phyloP scores from a whole-genome alignment of 2,329 filamentous ascomycete species.

The Aspergillus persii region DNA sequence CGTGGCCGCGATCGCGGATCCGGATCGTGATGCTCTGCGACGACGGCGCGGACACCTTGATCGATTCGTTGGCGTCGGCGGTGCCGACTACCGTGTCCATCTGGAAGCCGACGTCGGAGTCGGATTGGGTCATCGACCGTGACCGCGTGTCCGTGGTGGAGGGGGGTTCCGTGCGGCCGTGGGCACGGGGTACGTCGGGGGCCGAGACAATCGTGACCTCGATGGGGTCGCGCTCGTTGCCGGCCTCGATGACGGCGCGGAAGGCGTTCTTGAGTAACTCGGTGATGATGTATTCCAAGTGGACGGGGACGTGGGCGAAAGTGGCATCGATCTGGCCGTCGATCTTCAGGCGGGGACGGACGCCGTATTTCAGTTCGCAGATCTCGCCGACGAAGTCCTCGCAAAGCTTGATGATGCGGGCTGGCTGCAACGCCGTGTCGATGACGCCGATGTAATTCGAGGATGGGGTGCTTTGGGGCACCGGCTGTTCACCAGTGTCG shows the following conservation, averaged over 20 bases:
- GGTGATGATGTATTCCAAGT: conserved; percentile 95
- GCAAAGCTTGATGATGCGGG: conserved; percentile 76
- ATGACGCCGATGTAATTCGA: conserved; percentile 88
- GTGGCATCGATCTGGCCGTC: conserved; percentile 83
- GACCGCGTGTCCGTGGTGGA: conserved; percentile 21
- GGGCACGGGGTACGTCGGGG: conserved; percentile 48
- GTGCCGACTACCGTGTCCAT: conserved; percentile 27
- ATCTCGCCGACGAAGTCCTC: conserved; percentile 92
- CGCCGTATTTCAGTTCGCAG: conserved; percentile 92
- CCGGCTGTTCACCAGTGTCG: conserved; percentile 20
- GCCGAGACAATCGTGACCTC: conserved; percentile 86
- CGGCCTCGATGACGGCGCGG: conserved; percentile 82
- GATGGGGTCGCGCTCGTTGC: conserved; percentile 75
- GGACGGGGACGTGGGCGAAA: conserved; percentile 91
- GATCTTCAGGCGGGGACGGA: conserved; percentile 75
- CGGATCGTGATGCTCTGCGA: conserved; percentile 87
- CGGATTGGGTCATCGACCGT: conserved; percentile 12
- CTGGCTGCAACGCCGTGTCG: conserved; percentile 81
- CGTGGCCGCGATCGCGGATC: conserved; percentile 92
- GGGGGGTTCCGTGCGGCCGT: conserved; percentile 39
- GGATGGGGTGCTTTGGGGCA: conserved; percentile 22
- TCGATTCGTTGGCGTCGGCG: conserved; percentile 32
- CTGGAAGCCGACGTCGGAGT: conserved; percentile 32
- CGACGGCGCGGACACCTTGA: conserved; percentile 40
- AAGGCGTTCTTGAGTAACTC: conserved; percentile 97